phyloP scores from a whole-genome alignment of 2,329 filamentous ascomycete species.

The Pseudogymnoascus sp. region DNA sequence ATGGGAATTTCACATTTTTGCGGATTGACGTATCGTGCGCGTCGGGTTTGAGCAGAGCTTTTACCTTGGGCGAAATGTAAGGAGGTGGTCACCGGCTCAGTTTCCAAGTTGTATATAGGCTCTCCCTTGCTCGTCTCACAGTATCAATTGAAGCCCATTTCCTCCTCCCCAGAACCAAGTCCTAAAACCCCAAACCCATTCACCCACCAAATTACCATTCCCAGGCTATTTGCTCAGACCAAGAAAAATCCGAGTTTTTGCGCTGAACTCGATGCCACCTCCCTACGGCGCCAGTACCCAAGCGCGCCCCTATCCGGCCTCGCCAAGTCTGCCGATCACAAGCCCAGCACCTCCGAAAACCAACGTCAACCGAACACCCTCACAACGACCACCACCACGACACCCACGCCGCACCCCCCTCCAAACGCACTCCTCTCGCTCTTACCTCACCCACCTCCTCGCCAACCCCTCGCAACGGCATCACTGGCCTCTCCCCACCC shows the following conservation, averaged over 20 bases:
- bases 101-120: not conserved
- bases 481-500: not conserved
- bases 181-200: not conserved
- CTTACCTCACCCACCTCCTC: not conserved
- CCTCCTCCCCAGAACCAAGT: not conserved
- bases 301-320: not conserved
- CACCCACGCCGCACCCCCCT: not conserved
- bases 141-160: not conserved
- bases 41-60: conserved; percentile 88
- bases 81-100: not conserved
- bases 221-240: not conserved
- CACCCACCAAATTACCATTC: not conserved
- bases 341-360: not conserved
- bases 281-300: not conserved
- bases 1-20: not conserved
- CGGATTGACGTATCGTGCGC: conserved; percentile 81
- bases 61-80: conserved; percentile 88
- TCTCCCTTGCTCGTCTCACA: not conserved
- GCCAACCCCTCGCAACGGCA: not conserved
- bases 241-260: not conserved
- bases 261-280: not conserved
- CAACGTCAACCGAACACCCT: not conserved
- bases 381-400: not conserved
- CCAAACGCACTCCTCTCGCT: not conserved
- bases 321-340: not conserved